Percentiles rank a stretch among this genome's conserved stretches.
phyloP scores from a whole-genome alignment of 179 eudicot genomes.

The Heliamphora pulchella region DNA sequence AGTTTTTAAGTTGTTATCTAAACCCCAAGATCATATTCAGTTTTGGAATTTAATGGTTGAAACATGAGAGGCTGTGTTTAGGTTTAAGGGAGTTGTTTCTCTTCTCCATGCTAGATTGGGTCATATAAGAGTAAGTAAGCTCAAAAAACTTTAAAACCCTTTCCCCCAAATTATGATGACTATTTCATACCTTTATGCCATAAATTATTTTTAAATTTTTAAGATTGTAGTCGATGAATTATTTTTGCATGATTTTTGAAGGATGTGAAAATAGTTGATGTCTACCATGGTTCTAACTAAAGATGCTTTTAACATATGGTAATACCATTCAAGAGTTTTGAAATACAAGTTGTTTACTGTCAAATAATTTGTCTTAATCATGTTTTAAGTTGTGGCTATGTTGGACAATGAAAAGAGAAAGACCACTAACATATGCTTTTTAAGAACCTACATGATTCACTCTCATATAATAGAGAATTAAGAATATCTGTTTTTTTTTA shows the following conservation, averaged over 20 bases:
- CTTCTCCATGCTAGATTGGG: too few relatives aligned
- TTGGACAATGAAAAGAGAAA: neutral
- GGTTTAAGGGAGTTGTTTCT: too few relatives aligned
- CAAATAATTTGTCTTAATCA: neutral
- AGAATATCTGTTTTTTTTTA: neutral
- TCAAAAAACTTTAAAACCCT: too few relatives aligned
- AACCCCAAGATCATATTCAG: too few relatives aligned
- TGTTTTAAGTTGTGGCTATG: neutral
- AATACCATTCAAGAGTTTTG: neutral
- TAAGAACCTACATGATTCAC: neutral
- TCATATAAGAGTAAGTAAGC: too few relatives aligned
- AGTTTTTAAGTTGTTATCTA: too few relatives aligned
- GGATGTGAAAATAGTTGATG: neutral
- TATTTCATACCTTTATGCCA: too few relatives aligned
- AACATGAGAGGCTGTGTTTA: too few relatives aligned
- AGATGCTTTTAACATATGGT: neutral
- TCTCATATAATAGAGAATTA: neutral
- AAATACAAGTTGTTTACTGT: neutral
- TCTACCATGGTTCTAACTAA: neutral
- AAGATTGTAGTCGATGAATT: too few relatives aligned
- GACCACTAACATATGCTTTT: neutral
- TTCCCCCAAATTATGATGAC: too few relatives aligned
- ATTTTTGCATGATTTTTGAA: neutral
- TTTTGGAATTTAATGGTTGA: too few relatives aligned
- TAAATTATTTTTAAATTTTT: too few relatives aligned